Percentiles rank a stretch among this genome's conserved stretches.
Evolutionary conservation across 1,284 basidiomycete genomes (phyloP).

Genomic region (Ganoderma lingzhi): DNA sequence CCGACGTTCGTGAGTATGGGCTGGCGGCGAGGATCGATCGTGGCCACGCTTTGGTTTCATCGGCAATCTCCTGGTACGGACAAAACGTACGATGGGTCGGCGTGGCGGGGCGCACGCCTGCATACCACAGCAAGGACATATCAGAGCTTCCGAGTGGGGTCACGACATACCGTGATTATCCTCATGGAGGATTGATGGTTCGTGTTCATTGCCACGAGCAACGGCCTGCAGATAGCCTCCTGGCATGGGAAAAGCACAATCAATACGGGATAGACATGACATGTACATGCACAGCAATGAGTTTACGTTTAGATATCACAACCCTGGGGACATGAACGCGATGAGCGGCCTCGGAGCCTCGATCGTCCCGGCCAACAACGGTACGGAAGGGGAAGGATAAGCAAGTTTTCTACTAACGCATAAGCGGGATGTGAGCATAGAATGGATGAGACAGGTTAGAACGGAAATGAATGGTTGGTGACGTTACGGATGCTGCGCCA

Average conservation of each 20-base stretch:
- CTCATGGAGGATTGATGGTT: neutral
- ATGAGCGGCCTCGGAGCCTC: slow-evolving; percentile 10
- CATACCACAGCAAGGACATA: neutral
- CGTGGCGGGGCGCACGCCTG: neutral
- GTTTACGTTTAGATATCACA: slow-evolving; percentile 23
- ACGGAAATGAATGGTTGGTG: neutral
- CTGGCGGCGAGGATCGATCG: neutral
- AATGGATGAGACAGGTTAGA: neutral
- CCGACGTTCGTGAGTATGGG: neutral
- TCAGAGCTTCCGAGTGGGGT: neutral
- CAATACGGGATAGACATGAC: slow-evolving; percentile 26
- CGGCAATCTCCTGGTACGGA: neutral
- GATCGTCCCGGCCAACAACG: slow-evolving; percentile 1
- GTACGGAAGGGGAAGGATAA: neutral
- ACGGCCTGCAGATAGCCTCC: slow-evolving; percentile 6
- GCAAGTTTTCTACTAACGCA: slow-evolving; percentile 17
- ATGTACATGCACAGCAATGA: slow-evolving; percentile 26
- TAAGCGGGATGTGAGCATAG: slow-evolving; percentile 14
- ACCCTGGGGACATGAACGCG: neutral
- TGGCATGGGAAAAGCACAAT: slow-evolving; percentile 23
- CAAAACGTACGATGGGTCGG: neutral
- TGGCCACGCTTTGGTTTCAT: neutral
- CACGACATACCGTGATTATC: neutral
- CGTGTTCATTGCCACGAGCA: neutral
- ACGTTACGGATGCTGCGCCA: slow-evolving; percentile 15